Percentiles rank a stretch among this genome's conserved stretches.
phyloP scores from a whole-genome alignment of 768 basidiomycete genomes.

The Lentinula lateritia region DNA sequence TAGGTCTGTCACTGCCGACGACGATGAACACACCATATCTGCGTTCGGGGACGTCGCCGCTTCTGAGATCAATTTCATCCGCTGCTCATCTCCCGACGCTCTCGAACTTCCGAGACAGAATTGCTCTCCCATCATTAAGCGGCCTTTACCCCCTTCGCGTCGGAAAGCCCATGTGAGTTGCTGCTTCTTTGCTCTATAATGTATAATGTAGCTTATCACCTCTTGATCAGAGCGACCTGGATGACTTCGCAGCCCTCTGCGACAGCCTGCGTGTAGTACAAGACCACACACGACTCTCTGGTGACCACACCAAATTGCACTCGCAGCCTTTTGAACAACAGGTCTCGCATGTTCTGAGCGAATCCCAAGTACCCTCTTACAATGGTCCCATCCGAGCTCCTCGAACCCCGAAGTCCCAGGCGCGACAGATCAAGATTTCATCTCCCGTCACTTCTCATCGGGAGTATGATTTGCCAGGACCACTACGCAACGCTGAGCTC shows the following conservation, averaged over 20 bases:
- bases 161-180: background rate
- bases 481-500: background rate
- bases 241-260: background rate
- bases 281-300: background rate
- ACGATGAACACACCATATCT: background rate
- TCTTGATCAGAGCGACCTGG: background rate
- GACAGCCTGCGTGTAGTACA: background rate
- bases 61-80: background rate
- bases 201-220: background rate
- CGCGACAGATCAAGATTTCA: background rate
- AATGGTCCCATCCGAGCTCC: background rate
- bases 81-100: background rate
- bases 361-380: background rate
- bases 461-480: background rate
- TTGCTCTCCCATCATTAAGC: background rate
- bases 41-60: background rate
- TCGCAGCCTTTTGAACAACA: background rate
- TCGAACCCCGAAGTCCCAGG: background rate
- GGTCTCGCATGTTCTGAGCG: background rate
- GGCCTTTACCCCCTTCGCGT: background rate
- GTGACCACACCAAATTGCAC: background rate
- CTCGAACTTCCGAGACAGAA: background rate
- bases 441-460: background rate
- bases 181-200: background rate
- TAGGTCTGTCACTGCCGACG: background rate